Evolutionary conservation across 2,329 filamentous ascomycete species (phyloP).

Genomic region (Diaporthe destruens): DNA sequence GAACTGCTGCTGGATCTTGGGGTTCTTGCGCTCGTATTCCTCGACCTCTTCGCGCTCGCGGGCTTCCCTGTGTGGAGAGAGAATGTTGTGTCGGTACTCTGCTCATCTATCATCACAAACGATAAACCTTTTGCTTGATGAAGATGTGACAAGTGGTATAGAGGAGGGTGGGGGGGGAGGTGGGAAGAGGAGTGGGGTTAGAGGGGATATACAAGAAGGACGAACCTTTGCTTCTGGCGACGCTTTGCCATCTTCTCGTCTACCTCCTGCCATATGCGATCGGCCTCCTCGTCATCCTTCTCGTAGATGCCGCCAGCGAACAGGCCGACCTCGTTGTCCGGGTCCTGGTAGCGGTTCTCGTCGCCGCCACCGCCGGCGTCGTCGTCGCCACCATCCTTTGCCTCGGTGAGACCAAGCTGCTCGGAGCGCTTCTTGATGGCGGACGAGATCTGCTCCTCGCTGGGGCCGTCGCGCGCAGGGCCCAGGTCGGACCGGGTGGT

Average conservation of each 20-base stretch:
- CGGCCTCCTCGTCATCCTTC: constrained; percentile 96
- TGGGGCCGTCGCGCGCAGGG: constrained; percentile 93
- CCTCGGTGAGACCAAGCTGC: constrained; percentile 73
- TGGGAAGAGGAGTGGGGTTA: too few relatives aligned
- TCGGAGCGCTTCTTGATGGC: constrained; percentile 94
- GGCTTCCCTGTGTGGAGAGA: constrained; percentile 83
- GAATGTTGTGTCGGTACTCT: constrained; percentile 80
- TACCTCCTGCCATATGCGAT: constrained; percentile 93
- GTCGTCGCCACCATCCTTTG: constrained; percentile 73
- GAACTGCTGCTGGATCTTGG: constrained; percentile 98
- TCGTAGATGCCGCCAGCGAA: constrained; percentile 97
- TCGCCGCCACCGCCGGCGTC: constrained; percentile 60
- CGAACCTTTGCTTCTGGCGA: constrained; percentile 87
- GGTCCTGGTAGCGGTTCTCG: constrained; percentile 90
- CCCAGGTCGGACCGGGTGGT: constrained; percentile 97
- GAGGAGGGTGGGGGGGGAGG: constrained; percentile 46
- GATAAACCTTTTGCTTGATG: constrained; percentile 73
- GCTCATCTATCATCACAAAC: constrained; percentile 73
- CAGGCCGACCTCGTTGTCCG: constrained; percentile 95
- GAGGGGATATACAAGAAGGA: constrained; percentile 48
- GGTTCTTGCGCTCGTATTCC: constrained; percentile 97
- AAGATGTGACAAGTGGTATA: constrained; percentile 2
- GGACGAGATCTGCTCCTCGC: constrained; percentile 98
- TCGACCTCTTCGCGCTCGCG: constrained; percentile 92
- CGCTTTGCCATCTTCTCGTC: constrained; percentile 97